A percentile compares a stretch with the other conserved stretches of the same genome.
Evolutionary conservation across 352 stramenopile genomes (phyloP).

Genomic region (Phytophthora pinifolia): DNA sequence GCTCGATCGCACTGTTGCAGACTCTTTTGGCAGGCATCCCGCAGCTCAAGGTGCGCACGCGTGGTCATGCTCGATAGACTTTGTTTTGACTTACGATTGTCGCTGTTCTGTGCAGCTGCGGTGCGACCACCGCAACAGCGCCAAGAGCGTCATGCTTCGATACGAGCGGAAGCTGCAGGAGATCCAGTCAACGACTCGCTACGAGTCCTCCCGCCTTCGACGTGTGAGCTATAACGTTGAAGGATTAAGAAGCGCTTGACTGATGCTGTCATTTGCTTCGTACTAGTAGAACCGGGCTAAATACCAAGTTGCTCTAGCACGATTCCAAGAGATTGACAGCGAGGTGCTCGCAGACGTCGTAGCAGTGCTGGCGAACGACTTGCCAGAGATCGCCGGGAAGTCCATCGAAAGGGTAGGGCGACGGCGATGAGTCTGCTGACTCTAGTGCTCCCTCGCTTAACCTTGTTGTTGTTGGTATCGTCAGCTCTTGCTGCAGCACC

Average conservation of each 20-base stretch:
- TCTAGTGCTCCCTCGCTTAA: neutral
- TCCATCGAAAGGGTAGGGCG: slow-evolving; percentile 43
- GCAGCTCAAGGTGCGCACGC: slow-evolving; percentile 45
- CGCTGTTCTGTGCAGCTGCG: slow-evolving; percentile 34
- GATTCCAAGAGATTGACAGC: slow-evolving; percentile 66
- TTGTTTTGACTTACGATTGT: slow-evolving; percentile 5
- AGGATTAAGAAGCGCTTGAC: neutral
- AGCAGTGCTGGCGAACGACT: slow-evolving; percentile 39
- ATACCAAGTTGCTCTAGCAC: slow-evolving; percentile 48
- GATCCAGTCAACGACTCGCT: slow-evolving; percentile 43
- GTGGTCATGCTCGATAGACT: neutral
- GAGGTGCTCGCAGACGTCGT: slow-evolving; percentile 49
- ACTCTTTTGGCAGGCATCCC: slow-evolving; percentile 53
- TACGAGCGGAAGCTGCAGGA: slow-evolving; percentile 67
- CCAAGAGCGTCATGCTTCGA: slow-evolving; percentile 47
- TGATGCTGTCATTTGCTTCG: slow-evolving; percentile 10
- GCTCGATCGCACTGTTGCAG: slow-evolving; percentile 61
- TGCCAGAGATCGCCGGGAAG: slow-evolving; percentile 32
- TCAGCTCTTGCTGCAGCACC: slow-evolving; percentile 41
- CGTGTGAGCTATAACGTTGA: slow-evolving; percentile 36
- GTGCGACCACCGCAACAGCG: slow-evolving; percentile 71
- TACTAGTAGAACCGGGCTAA: slow-evolving; percentile 78
- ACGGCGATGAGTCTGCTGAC: neutral
- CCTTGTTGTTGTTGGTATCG: neutral
- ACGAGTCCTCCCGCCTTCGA: slow-evolving; percentile 49